Percentiles rank a stretch among this genome's conserved stretches.
Conservation (phyloP, 768 basidiomycete genomes). For the Hysterangium stoloniferum region DNA sequence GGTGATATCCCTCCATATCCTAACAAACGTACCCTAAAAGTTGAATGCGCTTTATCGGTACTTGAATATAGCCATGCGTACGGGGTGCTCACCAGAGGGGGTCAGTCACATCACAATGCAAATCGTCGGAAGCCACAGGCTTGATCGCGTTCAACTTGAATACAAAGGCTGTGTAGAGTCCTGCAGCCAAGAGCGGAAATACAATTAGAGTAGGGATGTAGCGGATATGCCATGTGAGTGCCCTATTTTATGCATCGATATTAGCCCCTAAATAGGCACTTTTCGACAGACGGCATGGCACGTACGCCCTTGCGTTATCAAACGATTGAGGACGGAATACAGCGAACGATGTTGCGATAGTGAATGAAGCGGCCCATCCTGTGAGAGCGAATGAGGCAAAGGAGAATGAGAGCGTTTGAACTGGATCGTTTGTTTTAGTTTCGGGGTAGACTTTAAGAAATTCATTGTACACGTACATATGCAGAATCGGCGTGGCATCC, state of each 20-base stretch:
- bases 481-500: conserved; percentile 54
- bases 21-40: conserved; percentile 51
- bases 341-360: conserved; percentile 34
- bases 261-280: no score
- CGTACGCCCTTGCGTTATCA: conserved; percentile 23
- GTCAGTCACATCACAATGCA: conserved; percentile 53
- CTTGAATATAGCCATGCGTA: conserved; percentile 14
- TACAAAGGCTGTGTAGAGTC: conserved; percentile 35
- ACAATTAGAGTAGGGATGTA: conserved; percentile 38
- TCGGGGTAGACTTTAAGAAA: conserved; percentile 15
- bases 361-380: conserved; percentile 36
- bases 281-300: no score
- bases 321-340: conserved; percentile 37
- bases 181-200: conserved; percentile 41
- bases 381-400: conserved; percentile 37
- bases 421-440: conserved; percentile 26
- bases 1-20: conserved; percentile 54
- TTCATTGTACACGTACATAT: conserved; percentile 31
- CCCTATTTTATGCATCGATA: no score
- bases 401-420: conserved; percentile 37
- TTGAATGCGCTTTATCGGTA: conserved; percentile 5
- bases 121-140: conserved; percentile 33
- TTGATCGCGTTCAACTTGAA: conserved; percentile 37
- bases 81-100: conserved; percentile 59
- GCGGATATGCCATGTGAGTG: conserved; percentile 40